Evolutionary conservation across 192 early-diverging fungal species (phyloP).

Genomic region (Rhizoclosmatium globosum): DNA sequence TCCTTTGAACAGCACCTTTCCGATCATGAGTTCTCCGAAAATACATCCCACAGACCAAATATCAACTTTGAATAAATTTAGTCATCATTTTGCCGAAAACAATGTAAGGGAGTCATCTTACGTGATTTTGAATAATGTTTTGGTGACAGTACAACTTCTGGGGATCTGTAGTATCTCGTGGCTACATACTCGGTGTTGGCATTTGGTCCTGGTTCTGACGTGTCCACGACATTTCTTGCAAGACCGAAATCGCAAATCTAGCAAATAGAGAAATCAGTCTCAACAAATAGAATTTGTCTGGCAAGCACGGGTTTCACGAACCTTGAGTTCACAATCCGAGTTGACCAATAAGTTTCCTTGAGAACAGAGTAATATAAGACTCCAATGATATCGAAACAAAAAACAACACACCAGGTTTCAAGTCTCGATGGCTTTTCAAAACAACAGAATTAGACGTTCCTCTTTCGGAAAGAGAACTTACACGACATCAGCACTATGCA

Average conservation of each 20-base stretch:
- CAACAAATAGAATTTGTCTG: neutral
- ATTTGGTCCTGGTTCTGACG: slow-evolving; percentile 76
- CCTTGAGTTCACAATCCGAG: slow-evolving; percentile 94
- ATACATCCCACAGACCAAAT: slow-evolving; percentile 99
- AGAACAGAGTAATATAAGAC: neutral
- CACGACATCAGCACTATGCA: slow-evolving; percentile 92
- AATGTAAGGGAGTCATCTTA: slow-evolving; percentile 25
- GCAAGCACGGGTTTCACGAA: slow-evolving; percentile 6
- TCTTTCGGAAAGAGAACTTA: too few species aligned
- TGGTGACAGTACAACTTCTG: slow-evolving; percentile 98
- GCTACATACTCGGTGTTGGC: slow-evolving; percentile 99
- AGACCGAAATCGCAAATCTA: slow-evolving; percentile 99
- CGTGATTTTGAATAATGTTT: slow-evolving; percentile 98
- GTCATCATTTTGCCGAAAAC: slow-evolving; percentile 3
- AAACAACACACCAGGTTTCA: slow-evolving; percentile 79
- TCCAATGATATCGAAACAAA: neutral
- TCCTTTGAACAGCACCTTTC: slow-evolving; percentile 67
- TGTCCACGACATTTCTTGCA: slow-evolving; percentile 78
- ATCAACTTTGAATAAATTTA: slow-evolving; percentile 65
- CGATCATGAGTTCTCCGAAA: slow-evolving; percentile 91
- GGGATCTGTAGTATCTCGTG: slow-evolving; percentile 99
- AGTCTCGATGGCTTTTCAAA: slow-evolving; percentile 74
- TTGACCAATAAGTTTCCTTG: slow-evolving; percentile 91
- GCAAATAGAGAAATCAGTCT: neutral
- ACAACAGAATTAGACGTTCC: too few species aligned